Evolutionary conservation across 176 grass and related monocot species (phyloP).

Genomic region (Cenchrus fungigraminus): DNA sequence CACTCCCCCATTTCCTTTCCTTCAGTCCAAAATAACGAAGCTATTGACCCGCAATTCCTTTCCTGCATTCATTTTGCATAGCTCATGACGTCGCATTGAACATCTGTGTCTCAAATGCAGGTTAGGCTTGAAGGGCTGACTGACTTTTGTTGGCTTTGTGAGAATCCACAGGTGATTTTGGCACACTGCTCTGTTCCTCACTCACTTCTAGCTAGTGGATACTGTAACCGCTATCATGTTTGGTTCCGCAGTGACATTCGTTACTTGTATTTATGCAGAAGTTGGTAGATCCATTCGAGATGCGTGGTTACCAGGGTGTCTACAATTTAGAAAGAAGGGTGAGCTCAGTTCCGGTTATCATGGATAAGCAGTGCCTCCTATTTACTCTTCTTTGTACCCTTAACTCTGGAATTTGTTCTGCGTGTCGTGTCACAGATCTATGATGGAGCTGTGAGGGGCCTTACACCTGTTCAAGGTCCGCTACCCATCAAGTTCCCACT

Average conservation of each 20-base stretch:
- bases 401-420: neutral
- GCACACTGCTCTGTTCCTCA: neutral
- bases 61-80: neutral
- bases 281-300: constrained; percentile 83
- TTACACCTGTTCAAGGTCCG: constrained; percentile 66
- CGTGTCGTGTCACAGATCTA: constrained; percentile 47
- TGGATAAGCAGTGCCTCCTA: neutral
- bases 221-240: neutral
- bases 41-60: neutral
- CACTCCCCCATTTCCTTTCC: neutral
- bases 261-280: constrained; percentile 51
- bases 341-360: neutral
- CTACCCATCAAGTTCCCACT: constrained; percentile 82
- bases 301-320: constrained; percentile 82
- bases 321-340: constrained; percentile 87
- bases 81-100: neutral
- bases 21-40: neutral
- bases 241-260: neutral
- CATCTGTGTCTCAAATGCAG: constrained; percentile 44
- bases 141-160: constrained; percentile 90
- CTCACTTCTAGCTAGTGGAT: neutral
- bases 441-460: constrained; percentile 75
- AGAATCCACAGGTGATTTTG: constrained; percentile 64
- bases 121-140: constrained; percentile 85
- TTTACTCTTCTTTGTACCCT: neutral